phyloP scores from a whole-genome alignment of 192 early-diverging fungal genomes.

The Backusella australiensis region DNA sequence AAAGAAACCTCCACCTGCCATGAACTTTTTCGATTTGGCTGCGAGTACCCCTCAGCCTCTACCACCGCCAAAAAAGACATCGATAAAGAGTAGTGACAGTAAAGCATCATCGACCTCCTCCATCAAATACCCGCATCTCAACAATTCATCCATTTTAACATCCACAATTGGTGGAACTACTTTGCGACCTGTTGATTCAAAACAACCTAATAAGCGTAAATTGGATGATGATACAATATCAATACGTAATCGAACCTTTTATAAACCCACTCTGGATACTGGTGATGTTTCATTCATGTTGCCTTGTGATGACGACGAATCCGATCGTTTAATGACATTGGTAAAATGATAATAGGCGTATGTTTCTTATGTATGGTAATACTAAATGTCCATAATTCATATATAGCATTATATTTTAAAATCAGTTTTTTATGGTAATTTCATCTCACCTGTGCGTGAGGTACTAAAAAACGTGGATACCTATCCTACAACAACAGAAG shows the following conservation, averaged over 20 bases:
- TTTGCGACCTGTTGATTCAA: neutral
- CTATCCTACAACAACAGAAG: neutral
- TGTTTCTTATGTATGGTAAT: neutral
- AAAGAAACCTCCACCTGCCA: neutral
- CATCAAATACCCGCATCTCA: neutral
- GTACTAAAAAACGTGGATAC: neutral
- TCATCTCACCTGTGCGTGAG: constrained; percentile 15
- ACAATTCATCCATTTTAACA: neutral
- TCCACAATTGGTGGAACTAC: neutral
- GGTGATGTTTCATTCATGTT: constrained; percentile 9
- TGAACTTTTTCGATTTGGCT: neutral
- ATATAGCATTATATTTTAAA: constrained; percentile 31
- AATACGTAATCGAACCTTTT: neutral
- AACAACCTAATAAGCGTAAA: neutral
- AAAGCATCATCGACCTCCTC: neutral
- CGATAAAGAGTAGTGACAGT: neutral
- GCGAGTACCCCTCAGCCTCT: neutral
- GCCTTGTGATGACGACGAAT: constrained; percentile 19
- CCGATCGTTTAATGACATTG: constrained; percentile 12
- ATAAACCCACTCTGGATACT: neutral
- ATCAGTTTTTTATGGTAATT: constrained; percentile 17
- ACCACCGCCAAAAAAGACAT: neutral
- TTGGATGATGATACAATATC: neutral
- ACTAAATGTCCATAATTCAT: neutral
- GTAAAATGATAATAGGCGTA: neutral